A percentile compares a stretch with the other conserved stretches of the same genome.
phyloP scores from a whole-genome alignment of 2,329 filamentous ascomycete species.

The Microsporum ferrugineum region DNA sequence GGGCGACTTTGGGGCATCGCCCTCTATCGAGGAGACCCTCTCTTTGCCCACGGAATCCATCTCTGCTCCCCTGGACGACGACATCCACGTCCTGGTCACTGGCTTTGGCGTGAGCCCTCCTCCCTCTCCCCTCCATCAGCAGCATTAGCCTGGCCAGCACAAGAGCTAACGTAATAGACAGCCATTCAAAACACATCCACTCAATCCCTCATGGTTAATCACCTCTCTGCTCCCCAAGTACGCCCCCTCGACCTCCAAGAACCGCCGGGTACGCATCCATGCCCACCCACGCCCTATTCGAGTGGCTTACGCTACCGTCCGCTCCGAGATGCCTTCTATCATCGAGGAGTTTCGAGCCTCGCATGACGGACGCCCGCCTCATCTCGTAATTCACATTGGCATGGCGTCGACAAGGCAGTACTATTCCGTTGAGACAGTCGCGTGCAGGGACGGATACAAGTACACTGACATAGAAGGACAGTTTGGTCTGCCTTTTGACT shows the following conservation, averaged over 20 bases:
- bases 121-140: background rate
- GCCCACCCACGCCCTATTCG: constrained; percentile 55
- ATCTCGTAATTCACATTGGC: constrained; percentile 66
- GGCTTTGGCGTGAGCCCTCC: constrained; percentile 33
- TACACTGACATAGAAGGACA: constrained; percentile 57
- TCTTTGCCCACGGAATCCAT: constrained; percentile 15
- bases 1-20: constrained; percentile 12
- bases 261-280: constrained; percentile 29
- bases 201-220: constrained; percentile 76
- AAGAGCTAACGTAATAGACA: constrained; percentile 25
- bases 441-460: constrained; percentile 60
- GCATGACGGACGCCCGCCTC: constrained; percentile 38
- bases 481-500: constrained; percentile 33
- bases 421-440: constrained; percentile 61
- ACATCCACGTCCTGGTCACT: constrained; percentile 40
- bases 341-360: constrained; percentile 39
- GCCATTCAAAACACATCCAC: constrained; percentile 63
- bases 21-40: constrained; percentile 11
- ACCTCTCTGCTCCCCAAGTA: constrained; percentile 54
- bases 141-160: background rate
- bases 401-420: constrained; percentile 56
- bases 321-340: constrained; percentile 51
- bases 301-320: constrained; percentile 59
- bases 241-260: constrained; percentile 37
- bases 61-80: constrained; percentile 22